phyloP scores from a whole-genome alignment of 495 filamentous ascomycete genomes.

The Neurospora pannonica region DNA sequence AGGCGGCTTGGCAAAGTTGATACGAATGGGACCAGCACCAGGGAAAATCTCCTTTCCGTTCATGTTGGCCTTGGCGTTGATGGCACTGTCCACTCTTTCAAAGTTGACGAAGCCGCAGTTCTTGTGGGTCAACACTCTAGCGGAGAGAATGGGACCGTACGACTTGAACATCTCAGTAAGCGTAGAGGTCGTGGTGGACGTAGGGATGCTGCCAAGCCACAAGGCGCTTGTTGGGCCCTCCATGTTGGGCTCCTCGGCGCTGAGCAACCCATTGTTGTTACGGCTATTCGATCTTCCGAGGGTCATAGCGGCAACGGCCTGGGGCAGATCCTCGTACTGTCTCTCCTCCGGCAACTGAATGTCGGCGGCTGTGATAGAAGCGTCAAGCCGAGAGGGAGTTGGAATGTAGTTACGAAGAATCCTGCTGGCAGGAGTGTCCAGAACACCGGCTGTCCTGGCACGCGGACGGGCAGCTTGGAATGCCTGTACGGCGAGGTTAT shows the following conservation, averaged over 20 bases:
- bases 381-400: constrained; percentile 74
- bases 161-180: constrained; percentile 85
- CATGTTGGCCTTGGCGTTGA: constrained; percentile 73
- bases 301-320: constrained; percentile 72
- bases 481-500: constrained; percentile 88
- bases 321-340: constrained; percentile 58
- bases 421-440: constrained; percentile 71
- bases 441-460: constrained; percentile 73
- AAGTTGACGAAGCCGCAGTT: constrained; percentile 99
- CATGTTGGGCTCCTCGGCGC: constrained; percentile 63
- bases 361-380: constrained; percentile 72
- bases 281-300: constrained; percentile 53
- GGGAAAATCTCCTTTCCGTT: constrained; percentile 98
- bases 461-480: constrained; percentile 83
- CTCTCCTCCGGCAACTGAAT: constrained; percentile 59
- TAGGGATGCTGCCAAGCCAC: constrained; percentile 97
- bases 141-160: constrained; percentile 85
- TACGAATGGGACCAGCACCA: constrained; percentile 85
- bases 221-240: constrained; percentile 87
- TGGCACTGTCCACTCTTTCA: constrained; percentile 78
- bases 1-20: constrained; percentile 95
- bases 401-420: constrained; percentile 72
- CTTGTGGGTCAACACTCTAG: constrained; percentile 92
- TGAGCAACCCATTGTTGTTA: constrained; percentile 47
- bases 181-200: constrained; percentile 90